phyloP scores from a whole-genome alignment of 495 filamentous ascomycete genomes.

The Hypomontagnella submonticulosa region DNA sequence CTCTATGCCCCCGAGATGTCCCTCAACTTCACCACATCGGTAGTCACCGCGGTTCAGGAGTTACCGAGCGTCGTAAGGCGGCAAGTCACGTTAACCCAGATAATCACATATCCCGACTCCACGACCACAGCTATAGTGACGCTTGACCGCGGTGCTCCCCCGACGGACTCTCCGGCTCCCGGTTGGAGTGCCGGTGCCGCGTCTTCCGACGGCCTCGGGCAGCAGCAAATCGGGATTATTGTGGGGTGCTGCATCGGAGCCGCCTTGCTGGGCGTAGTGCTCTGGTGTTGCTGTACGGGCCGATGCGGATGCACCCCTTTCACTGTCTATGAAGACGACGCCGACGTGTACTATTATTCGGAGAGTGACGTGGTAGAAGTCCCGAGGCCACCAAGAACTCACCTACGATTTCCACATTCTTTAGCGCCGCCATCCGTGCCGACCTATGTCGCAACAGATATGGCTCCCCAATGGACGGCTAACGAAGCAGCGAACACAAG shows the following conservation, averaged over 20 bases:
- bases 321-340: conserved; percentile 31
- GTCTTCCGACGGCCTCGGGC: conserved; percentile 33
- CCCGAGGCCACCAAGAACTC: conserved; percentile 20
- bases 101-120: conserved; percentile 41
- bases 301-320: conserved; percentile 36
- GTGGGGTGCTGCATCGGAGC: conserved; percentile 40
- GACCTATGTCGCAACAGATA: conserved; percentile 29
- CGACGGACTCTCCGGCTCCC: conserved; percentile 28
- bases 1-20: conserved; percentile 19
- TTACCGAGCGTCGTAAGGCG: conserved; percentile 22
- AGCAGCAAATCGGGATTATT: conserved; percentile 43
- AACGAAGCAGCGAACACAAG: conserved; percentile 16
- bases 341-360: conserved; percentile 1
- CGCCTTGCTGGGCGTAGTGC: conserved; percentile 36
- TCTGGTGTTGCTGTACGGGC: conserved; percentile 41
- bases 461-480: conserved; percentile 29
- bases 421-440: conserved; percentile 40
- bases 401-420: conserved; percentile 40
- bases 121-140: conserved; percentile 46
- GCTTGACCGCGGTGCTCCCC: conserved; percentile 37
- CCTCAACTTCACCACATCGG: conserved; percentile 11
- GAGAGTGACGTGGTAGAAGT: conserved; percentile 7
- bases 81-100: conserved; percentile 45
- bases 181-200: conserved; percentile 25
- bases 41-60: conserved; percentile 13